phyloP scores from a whole-genome alignment of 352 stramenopile species.

The Aphanomyces euteiches region DNA sequence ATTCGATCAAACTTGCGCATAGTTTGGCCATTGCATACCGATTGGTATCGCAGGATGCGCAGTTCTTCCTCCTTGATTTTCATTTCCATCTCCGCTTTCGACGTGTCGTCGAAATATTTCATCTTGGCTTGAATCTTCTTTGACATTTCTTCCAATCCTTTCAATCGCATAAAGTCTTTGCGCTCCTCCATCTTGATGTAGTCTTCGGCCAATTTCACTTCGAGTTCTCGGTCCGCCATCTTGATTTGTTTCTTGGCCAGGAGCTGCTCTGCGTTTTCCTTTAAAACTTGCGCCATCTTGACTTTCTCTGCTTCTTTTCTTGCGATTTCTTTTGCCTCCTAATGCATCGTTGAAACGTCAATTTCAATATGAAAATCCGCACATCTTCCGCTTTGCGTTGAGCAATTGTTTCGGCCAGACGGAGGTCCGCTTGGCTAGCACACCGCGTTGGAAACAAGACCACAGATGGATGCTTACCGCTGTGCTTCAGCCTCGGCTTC shows the following conservation, averaged over 20 bases:
- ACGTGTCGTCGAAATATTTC: constrained; percentile 80
- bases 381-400: constrained; percentile 55
- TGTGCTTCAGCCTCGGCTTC: constrained; percentile 43
- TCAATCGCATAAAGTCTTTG: constrained; percentile 56
- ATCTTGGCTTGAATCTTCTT: constrained; percentile 76
- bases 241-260: constrained; percentile 52
- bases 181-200: constrained; percentile 70
- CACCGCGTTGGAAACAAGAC: neutral
- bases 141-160: constrained; percentile 67
- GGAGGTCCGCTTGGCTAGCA: constrained; percentile 34
- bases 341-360: neutral
- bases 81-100: constrained; percentile 61
- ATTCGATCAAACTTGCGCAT: neutral
- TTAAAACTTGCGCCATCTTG: constrained; percentile 51
- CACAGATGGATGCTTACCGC: neutral
- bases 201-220: constrained; percentile 62
- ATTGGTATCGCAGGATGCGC: constrained; percentile 55
- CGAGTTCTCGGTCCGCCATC: constrained; percentile 50
- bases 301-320: constrained; percentile 58
- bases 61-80: constrained; percentile 62
- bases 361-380: neutral
- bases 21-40: neutral
- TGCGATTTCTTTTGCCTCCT: constrained; percentile 41
- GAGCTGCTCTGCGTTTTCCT: constrained; percentile 64
- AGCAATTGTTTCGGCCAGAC: constrained; percentile 47